Percentiles rank a stretch among this genome's conserved stretches.
Evolutionary conservation across 352 stramenopile genomes (phyloP).

Genomic region (Globisporangium middletonii): DNA sequence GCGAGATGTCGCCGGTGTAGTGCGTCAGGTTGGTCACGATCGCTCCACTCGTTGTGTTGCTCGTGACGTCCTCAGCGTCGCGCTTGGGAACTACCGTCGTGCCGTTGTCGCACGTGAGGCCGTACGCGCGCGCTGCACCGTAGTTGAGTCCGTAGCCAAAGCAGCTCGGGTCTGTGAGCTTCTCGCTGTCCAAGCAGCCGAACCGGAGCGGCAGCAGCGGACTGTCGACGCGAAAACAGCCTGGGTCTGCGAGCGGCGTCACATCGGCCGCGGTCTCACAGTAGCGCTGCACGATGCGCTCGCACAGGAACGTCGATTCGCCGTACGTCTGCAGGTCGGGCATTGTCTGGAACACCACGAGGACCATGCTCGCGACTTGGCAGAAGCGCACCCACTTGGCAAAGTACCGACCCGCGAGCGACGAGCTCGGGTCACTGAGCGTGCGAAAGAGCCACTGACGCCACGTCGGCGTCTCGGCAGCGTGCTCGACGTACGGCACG

Average conservation of each 20-base stretch:
- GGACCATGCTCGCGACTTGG: constrained; percentile 67
- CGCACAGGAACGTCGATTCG: constrained; percentile 51
- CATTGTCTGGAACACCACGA: constrained; percentile 78
- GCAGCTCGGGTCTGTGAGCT: constrained; percentile 30
- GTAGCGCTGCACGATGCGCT: constrained; percentile 48
- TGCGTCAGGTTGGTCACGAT: constrained; percentile 1
- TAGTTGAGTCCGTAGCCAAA: constrained; percentile 57
- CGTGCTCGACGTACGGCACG: constrained; percentile 28
- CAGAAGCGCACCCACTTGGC: constrained; percentile 56
- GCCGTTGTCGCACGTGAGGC: constrained; percentile 44
- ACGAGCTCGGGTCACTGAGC: constrained; percentile 42
- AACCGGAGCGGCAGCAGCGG: constrained; percentile 37
- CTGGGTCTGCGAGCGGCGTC: constrained; percentile 37
- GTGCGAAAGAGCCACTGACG: constrained; percentile 27
- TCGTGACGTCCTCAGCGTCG: not conserved
- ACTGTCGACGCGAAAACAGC: constrained; percentile 46
- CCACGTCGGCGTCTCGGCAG: constrained; percentile 25
- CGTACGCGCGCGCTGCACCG: constrained; percentile 22
- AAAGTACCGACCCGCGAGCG: constrained; percentile 28
- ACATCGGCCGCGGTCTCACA: constrained; percentile 25
- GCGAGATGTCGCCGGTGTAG: constrained; percentile 22
- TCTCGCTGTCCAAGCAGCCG: constrained; percentile 33
- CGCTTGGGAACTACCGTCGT: constrained; percentile 9
- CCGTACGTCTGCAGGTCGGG: constrained; percentile 70
- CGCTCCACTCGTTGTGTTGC: not conserved